phyloP scores from a whole-genome alignment of 441 rosid species.

The Melastoma candidum region DNA sequence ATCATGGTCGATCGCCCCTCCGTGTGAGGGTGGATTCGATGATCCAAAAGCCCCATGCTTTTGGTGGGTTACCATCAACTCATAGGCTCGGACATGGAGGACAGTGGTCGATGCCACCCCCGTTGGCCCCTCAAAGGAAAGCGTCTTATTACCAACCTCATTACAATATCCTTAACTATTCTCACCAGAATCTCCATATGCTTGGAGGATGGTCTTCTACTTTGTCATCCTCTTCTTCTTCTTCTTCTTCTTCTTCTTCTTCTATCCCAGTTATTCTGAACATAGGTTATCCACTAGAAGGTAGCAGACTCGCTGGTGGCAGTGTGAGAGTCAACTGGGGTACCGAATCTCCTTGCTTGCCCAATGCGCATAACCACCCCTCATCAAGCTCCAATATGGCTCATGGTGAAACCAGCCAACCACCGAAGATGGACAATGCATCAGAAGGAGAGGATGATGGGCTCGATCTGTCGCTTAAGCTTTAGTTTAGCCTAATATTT shows the following conservation, averaged over 20 bases:
- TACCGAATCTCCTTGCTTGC: background rate
- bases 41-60: background rate
- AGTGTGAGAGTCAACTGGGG: too few species aligned
- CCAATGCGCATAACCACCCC: background rate
- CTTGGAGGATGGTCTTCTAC: too few species aligned
- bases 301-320: too few species aligned
- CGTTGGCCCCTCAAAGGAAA: background rate
- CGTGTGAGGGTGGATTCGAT: background rate
- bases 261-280: too few species aligned
- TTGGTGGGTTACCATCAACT: background rate
- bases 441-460: background rate
- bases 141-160: too few species aligned
- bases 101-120: background rate
- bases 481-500: background rate
- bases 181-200: too few species aligned
- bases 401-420: background rate
- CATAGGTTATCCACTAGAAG: too few species aligned
- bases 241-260: too few species aligned
- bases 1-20: background rate
- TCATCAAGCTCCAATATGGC: background rate
- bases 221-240: too few species aligned
- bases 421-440: background rate
- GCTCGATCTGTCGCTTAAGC: slow-evolving; percentile 2
- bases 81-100: background rate
- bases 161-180: too few species aligned